phyloP scores from a whole-genome alignment of 2,329 filamentous ascomycete genomes.

The Paramyrothecium sp. region DNA sequence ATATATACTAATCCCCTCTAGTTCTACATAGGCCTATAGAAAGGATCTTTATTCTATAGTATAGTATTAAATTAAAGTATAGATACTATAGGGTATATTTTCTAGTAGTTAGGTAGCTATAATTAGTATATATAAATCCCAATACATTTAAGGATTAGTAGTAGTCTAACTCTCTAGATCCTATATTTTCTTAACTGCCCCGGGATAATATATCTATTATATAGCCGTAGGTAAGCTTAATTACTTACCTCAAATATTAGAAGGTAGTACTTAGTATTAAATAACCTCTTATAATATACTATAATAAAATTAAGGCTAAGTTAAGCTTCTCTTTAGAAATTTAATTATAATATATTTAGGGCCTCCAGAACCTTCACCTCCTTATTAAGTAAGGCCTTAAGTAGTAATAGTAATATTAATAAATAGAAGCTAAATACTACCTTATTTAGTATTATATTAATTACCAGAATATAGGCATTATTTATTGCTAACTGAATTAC shows the following conservation, averaged over 20 bases:
- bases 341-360: background rate
- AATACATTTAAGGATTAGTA: background rate
- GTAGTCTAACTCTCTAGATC: background rate
- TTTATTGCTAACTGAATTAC: background rate
- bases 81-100: background rate
- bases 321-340: background rate
- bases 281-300: background rate
- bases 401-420: background rate
- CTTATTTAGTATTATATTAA: conserved; percentile 1
- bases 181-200: background rate
- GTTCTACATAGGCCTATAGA: background rate
- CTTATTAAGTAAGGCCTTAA: background rate
- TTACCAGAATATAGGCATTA: background rate
- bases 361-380: background rate
- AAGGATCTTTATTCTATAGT: background rate
- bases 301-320: background rate
- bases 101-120: background rate
- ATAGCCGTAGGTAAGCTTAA: background rate
- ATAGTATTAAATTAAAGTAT: background rate
- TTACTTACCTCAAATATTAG: background rate
- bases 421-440: background rate
- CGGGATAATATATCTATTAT: background rate
- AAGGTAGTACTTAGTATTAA: background rate
- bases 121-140: background rate
- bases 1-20: background rate